Conservation (phyloP, 495 filamentous ascomycete species). For the Poronia punctata region DNA sequence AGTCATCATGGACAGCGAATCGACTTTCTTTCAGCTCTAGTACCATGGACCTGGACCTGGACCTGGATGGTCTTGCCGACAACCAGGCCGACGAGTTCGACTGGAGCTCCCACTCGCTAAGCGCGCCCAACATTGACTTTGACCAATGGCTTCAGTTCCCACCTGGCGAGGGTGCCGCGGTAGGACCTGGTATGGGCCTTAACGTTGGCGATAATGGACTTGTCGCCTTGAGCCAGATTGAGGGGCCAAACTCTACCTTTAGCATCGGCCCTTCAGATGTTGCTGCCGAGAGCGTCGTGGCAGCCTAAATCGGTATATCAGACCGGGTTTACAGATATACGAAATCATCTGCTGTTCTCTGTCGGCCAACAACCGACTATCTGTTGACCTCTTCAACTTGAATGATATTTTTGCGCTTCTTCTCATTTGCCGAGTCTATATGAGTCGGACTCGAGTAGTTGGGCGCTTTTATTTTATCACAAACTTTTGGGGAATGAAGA, state of each 20-base stretch:
- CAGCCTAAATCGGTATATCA: not conserved
- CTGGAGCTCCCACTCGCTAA: conserved; percentile 30
- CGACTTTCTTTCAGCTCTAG: conserved; percentile 6
- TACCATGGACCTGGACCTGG: conserved; percentile 12
- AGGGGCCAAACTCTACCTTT: conserved; percentile 3
- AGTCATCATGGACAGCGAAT: conserved; percentile 11
- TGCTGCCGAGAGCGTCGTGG: conserved; percentile 4
- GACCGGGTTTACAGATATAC: too few relatives aligned
- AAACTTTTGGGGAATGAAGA: too few relatives aligned
- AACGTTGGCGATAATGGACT: conserved; percentile 9
- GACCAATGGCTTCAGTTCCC: conserved; percentile 41
- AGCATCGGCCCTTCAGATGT: not conserved
- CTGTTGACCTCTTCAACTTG: too few relatives aligned
- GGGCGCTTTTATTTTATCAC: too few relatives aligned
- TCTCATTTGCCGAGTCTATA: too few relatives aligned
- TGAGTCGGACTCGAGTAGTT: too few relatives aligned
- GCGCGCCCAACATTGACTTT: conserved; percentile 33
- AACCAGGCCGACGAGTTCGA: conserved; percentile 28
- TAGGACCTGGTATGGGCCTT: conserved; percentile 8
- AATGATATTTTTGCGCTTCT: too few relatives aligned
- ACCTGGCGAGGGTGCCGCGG: conserved; percentile 20
- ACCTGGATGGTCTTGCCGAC: conserved; percentile 20
- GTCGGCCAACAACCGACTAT: too few relatives aligned
- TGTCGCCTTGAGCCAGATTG: conserved; percentile 10
- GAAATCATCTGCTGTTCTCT: not conserved